These are phyloP conservation scores for Melampsora abietis-canadensis DNA, from an alignment of 1,284 basidiomycete genomes.

Conservation along the genomic window DNA sequence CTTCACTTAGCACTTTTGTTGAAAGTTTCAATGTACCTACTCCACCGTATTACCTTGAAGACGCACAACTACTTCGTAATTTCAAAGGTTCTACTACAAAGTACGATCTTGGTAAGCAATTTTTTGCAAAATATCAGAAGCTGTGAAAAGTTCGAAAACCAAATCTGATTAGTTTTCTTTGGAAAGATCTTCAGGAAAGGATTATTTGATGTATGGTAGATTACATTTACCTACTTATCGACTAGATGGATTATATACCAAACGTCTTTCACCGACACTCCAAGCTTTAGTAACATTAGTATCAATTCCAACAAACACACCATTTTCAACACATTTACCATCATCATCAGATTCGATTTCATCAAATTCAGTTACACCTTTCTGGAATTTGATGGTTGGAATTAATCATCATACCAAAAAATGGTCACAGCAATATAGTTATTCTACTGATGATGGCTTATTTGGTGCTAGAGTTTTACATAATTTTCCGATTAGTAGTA, in stretches of 20 bases:
- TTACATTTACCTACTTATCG: constrained; percentile 35
- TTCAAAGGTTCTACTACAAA: neutral
- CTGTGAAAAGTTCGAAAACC: neutral
- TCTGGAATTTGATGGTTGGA: constrained; percentile 72
- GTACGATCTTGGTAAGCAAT: neutral
- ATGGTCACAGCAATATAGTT: constrained; percentile 91
- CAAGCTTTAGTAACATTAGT: constrained; percentile 25
- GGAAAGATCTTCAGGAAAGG: constrained; percentile 1
- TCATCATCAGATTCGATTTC: constrained; percentile 2
- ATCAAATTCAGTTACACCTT: constrained; percentile 1
- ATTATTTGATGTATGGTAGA: constrained; percentile 33
- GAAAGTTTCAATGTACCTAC: constrained; percentile 25
- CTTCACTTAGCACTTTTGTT: constrained; percentile 23
- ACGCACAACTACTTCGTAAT: neutral
- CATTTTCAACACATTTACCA: constrained; percentile 8
- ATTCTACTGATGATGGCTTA: constrained; percentile 89
- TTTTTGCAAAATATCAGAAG: too few relatives aligned
- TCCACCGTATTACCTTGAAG: constrained; percentile 10
- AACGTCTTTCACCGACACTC: constrained; percentile 27
- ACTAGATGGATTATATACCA: constrained; percentile 26
- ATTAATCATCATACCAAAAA: constrained; percentile 87
- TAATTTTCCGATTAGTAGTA: constrained; percentile 72
- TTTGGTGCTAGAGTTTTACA: constrained; percentile 84
- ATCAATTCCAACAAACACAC: constrained; percentile 7
- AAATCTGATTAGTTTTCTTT: neutral